phyloP scores from a whole-genome alignment of 108 stramenopile species.

The Schizochytrium sp. region DNA sequence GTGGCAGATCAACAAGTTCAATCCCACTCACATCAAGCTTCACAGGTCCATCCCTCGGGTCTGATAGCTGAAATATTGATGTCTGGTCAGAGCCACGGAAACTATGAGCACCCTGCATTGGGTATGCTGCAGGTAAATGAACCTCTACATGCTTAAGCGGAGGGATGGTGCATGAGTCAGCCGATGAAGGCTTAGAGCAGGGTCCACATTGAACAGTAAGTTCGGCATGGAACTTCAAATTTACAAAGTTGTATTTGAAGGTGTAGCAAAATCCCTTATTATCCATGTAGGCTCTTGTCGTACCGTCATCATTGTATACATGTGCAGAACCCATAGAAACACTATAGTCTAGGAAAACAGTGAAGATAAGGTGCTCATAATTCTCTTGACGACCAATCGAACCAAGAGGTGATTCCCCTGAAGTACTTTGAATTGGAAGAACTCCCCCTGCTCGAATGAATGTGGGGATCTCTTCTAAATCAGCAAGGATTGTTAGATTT shows the following conservation, averaged over 20 bases:
- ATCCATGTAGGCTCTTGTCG: neutral
- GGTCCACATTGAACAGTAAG: neutral
- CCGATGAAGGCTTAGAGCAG: neutral
- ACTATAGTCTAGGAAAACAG: neutral
- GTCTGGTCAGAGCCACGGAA: neutral
- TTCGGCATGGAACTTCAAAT: neutral
- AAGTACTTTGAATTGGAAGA: neutral
- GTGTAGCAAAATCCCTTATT: neutral
- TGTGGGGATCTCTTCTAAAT: constrained; percentile 63
- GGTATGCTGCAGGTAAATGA: neutral
- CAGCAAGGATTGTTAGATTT: neutral
- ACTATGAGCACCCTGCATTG: neutral
- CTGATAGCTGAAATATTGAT: neutral
- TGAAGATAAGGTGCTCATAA: neutral
- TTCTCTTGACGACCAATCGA: neutral
- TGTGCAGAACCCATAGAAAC: neutral
- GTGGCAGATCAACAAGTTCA: neutral
- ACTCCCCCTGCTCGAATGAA: constrained; percentile 49
- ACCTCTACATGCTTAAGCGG: neutral
- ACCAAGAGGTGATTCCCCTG: neutral
- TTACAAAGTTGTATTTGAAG: neutral
- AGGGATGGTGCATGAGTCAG: neutral
- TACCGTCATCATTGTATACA: neutral
- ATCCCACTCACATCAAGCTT: neutral
- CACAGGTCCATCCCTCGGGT: neutral